phyloP scores from a whole-genome alignment of 352 stramenopile species.

The Lagenidium sp. region DNA sequence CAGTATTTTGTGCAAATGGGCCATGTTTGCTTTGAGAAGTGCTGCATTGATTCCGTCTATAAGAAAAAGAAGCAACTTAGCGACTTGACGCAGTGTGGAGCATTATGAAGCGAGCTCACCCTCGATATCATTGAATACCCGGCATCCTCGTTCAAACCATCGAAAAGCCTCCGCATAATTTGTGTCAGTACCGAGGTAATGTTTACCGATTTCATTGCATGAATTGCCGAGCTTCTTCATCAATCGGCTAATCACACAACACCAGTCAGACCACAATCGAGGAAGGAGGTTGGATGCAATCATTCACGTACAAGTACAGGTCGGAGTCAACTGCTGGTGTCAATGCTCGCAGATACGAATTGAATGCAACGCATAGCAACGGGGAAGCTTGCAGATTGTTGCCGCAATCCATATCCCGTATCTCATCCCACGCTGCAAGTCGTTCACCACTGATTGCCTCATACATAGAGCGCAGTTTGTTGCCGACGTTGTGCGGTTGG shows the following conservation, averaged over 20 bases:
- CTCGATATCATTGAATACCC: constrained; percentile 79
- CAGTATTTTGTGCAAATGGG: constrained; percentile 81
- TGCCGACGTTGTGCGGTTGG: constrained; percentile 21
- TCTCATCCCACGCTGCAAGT: background rate
- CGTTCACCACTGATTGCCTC: constrained; percentile 22
- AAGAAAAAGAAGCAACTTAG: background rate
- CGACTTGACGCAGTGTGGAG: no score
- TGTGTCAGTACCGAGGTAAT: constrained; percentile 31
- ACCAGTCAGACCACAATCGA: background rate
- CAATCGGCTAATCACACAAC: constrained; percentile 32
- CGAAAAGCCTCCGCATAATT: constrained; percentile 47
- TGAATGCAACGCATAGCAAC: constrained; percentile 32
- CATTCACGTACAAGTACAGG: constrained; percentile 39
- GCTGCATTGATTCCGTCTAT: constrained; percentile 75
- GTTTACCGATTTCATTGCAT: constrained; percentile 78
- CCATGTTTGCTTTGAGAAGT: constrained; percentile 68
- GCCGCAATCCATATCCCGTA: background rate
- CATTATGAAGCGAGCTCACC: no score
- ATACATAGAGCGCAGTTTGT: background rate
- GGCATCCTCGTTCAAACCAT: constrained; percentile 76
- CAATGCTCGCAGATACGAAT: constrained; percentile 53
- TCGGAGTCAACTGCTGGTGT: constrained; percentile 59
- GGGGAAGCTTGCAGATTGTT: no score
- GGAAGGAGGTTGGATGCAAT: no score
- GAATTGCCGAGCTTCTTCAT: constrained; percentile 87